These are phyloP conservation scores for Tagetes patula DNA, from an alignment of 129 eudicot genomes.

Conservation along the genomic window DNA sequence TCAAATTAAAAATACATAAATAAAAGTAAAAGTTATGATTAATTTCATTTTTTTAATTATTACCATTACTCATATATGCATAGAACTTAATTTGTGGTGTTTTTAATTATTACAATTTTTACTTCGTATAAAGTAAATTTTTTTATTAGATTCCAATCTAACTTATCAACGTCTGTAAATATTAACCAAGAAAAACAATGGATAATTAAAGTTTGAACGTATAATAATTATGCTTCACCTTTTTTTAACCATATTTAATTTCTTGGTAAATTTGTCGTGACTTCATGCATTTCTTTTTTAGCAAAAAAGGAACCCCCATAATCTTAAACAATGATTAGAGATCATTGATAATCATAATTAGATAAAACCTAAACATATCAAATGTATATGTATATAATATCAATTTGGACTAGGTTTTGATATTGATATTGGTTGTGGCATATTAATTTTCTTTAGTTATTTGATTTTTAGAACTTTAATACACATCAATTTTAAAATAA, in stretches of 20 bases:
- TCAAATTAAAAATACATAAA: no score
- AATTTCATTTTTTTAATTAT: no score
- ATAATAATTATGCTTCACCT: slow-evolving; percentile 36
- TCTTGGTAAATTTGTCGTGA: slow-evolving; percentile 35
- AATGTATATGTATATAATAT: neutral
- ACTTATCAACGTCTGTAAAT: slow-evolving; percentile 4
- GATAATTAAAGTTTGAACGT: slow-evolving; percentile 27
- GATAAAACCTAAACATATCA: slow-evolving; percentile 26
- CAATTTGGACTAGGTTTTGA: neutral
- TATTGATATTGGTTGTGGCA: neutral
- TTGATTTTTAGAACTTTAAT: no score
- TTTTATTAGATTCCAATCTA: no score
- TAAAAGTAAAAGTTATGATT: no score
- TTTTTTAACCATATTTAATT: slow-evolving; percentile 27
- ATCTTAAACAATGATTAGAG: slow-evolving; percentile 46
- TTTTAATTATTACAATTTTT: no score
- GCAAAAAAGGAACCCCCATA: slow-evolving; percentile 14
- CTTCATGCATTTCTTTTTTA: slow-evolving; percentile 28
- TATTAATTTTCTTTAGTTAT: no score
- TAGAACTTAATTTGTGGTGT: no score
- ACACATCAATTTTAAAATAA: no score
- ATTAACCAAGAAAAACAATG: neutral
- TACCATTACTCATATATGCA: no score
- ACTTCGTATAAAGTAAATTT: no score
- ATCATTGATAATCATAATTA: slow-evolving; percentile 46